Conservation (phyloP, 2,329 filamentous ascomycete genomes). For the Ophiostoma sp. region DNA sequence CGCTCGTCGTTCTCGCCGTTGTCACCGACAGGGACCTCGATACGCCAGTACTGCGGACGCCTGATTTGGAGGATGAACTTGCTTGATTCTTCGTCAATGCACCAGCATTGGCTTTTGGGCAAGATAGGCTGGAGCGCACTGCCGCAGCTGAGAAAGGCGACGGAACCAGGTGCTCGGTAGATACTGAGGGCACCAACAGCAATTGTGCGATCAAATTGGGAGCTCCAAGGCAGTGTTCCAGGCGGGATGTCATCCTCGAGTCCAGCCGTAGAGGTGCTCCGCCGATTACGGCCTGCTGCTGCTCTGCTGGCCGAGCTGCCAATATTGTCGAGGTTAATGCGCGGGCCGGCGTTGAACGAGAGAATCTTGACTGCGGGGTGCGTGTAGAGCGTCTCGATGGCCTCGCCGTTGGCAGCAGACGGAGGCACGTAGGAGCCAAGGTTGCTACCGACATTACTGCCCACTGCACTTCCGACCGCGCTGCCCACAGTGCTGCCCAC, state of each 20-base stretch:
- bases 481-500: constrained; percentile 14
- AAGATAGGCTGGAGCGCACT: constrained; percentile 79
- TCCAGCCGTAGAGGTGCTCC: constrained; percentile 14
- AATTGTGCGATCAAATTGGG: constrained; percentile 72
- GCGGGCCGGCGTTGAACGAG: constrained; percentile 43
- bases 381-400: constrained; percentile 67
- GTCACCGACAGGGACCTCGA: constrained; percentile 68
- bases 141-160: constrained; percentile 82
- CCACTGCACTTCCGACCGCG: constrained; percentile 2
- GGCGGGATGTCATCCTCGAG: constrained; percentile 43
- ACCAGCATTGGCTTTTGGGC: constrained; percentile 90
- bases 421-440: constrained; percentile 10
- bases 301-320: constrained; percentile 29
- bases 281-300: constrained; percentile 21
- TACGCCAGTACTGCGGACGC: constrained; percentile 80
- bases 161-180: constrained; percentile 78
- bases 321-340: constrained; percentile 34
- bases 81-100: constrained; percentile 73
- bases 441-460: constrained; percentile 10
- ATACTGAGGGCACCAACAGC: constrained; percentile 74
- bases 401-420: constrained; percentile 24
- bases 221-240: constrained; percentile 66
- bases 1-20: constrained; percentile 55
- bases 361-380: constrained; percentile 68
- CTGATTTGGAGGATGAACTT: constrained; percentile 83